Evolutionary conservation across 495 filamentous ascomycete species (phyloP), one percentile per base, ranked within the genome.

Genomic region (Saxophila tyrrhenica): DNA sequence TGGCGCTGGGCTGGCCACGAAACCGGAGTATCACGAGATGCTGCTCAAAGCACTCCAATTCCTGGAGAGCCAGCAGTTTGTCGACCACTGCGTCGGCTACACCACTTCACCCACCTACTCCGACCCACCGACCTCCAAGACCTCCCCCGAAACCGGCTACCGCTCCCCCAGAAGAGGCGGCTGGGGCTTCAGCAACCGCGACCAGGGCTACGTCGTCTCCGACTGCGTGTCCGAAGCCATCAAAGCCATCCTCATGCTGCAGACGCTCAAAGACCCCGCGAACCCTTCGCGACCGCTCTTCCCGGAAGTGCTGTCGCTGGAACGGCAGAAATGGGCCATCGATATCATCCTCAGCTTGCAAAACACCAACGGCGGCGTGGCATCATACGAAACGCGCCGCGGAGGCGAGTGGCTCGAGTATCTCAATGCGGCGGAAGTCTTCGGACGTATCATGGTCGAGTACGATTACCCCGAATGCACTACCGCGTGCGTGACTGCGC

Each of bases 401-500:
- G 91, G 81, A 1, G 84, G 86, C 1, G 72, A 84, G 48, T 79
- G 78, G 67, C 62, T 97, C 35, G 92, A 98, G 63, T 75, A 79
- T 62, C 75, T 98, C 3, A 98, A 98, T 64, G 91, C 89, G 1
- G 94, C 92, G 16, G 94, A 97, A 64, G 91, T 98, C 0, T 98
- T 98, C 64, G 94, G 90, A 16, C 78, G 82, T 13, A 97, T 98
- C 67, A 97, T 98, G 92, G 83, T 97, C 38, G 88, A 95, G 57
- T 98, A 97, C 66, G 89, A 95, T 62, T 95, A 97, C 60, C 90
- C 91, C 0, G 92, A 98, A 66, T 98, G 94, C 69, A 97, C 92
- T 1, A 96, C 94, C 1, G 90, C 92, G 1, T 86, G 88, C 3
- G 85, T 97, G n/a, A 95, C 89, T 1, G 88, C 85, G 0, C 75